Evolutionary conservation across 352 stramenopile genomes (phyloP).

Genomic region (Phytophthora megakarya): DNA sequence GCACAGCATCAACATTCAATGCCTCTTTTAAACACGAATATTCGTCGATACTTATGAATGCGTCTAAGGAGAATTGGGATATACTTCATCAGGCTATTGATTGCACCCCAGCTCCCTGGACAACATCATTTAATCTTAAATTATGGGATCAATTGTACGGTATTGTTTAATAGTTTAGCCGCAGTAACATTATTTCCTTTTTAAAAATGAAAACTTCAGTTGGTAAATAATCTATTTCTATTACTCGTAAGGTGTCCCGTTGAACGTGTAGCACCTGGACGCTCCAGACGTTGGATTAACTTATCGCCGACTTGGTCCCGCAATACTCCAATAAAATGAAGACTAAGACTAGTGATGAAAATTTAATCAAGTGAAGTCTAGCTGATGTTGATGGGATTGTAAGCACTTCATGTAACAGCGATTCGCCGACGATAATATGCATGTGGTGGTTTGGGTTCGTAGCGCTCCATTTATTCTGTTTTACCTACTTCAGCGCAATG

Average conservation of each 20-base stretch:
- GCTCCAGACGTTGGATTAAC: no score
- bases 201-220: no score
- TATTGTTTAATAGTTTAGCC: background rate
- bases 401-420: background rate
- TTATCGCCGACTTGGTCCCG: no score
- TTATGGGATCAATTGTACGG: background rate
- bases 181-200: no score
- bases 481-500: background rate
- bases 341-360: background rate
- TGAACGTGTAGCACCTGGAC: no score
- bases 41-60: background rate
- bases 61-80: background rate
- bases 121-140: background rate
- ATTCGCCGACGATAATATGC: background rate
- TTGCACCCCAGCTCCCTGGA: background rate
- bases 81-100: background rate
- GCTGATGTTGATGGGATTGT: background rate
- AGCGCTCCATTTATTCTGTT: background rate
- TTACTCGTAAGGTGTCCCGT: no score
- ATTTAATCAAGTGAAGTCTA: background rate
- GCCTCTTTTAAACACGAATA: background rate
- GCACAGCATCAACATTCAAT: no score
- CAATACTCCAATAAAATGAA: background rate
- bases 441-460: background rate
- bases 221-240: background rate